Percentiles rank a stretch among this genome's conserved stretches.
phyloP scores from a whole-genome alignment of 345 rosid species.

The Populus pruinosa region DNA sequence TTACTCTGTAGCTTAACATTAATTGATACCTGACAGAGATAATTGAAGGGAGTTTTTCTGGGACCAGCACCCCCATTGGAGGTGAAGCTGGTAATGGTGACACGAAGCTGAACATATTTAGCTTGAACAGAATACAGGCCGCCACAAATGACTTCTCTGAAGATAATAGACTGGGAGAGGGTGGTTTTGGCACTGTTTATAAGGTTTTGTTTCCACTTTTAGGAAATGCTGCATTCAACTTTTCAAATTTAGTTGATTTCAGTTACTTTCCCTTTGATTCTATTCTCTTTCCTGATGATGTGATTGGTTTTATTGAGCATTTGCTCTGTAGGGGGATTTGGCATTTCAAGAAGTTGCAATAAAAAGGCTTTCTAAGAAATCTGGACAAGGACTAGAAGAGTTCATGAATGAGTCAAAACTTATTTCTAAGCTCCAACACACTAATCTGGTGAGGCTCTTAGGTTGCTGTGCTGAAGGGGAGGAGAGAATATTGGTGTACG shows the following conservation, averaged over 20 bases:
- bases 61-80: background rate
- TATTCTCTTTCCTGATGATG: background rate
- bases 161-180: constrained; percentile 17
- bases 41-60: background rate
- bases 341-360: constrained; percentile 1
- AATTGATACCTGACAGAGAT: background rate
- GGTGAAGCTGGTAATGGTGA: background rate
- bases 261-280: too few relatives aligned
- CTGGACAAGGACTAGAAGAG: constrained; percentile 16
- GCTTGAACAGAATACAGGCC: background rate
- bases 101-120: constrained; percentile 1
- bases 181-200: constrained; percentile 29
- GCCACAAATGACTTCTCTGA: constrained; percentile 20
- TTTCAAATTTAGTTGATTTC: background rate
- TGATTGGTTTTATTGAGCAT: too few relatives aligned
- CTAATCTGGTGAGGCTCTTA: constrained; percentile 19
- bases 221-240: background rate
- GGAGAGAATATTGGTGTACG: constrained; percentile 19
- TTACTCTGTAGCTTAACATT: background rate
- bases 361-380: constrained; percentile 21
- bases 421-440: constrained; percentile 22
- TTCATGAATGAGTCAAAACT: constrained; percentile 18
- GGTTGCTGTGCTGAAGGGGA: constrained; percentile 19
- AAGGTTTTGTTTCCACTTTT: background rate
- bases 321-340: background rate